Base-by-base conservation (phyloP, 2,329 filamentous ascomycete species). In the Exophiala viscosa region DNA sequence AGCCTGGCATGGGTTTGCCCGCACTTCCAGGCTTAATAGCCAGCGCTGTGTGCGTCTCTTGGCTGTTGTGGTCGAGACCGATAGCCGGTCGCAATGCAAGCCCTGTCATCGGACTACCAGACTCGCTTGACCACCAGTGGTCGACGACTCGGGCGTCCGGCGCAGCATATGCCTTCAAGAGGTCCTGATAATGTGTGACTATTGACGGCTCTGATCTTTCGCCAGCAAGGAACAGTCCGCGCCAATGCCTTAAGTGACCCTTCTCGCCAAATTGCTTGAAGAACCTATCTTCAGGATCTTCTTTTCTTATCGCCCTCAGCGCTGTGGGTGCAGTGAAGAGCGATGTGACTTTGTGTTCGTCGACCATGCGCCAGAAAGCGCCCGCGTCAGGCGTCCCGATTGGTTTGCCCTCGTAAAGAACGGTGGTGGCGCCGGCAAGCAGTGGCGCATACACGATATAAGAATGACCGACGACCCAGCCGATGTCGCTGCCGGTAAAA, bases 361-460 rank as follows among this genome's bases (percentile, higher is more conserved):
- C 85, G 3, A 95, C 71, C 14, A 96, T 82, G 2, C 90, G 79
- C 91, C 91, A 97, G 67, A 96, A 93, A 0, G 87, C 86, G 5
- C 88, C 86, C 0, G 90, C 87, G 62, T 96, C 85, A 0, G 91
- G 91, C 0, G 90, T 96, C 3, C 90, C 90, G 10, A 96, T 78
- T 0, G 91, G 91, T 61, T 96, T 96, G n/a, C 91, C 92, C 71
- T 96, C 91, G 68, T 90, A 96, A 0, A 96, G 76, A 1, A 96
- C 82, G 0, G 90, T 95, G 1, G 90, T 85, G 1, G 91, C 90
- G 4, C 91, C 91, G 0, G 86, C 83, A 1, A 96, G 80, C 5
- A 97, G 80, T 10, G 91, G 91, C 3, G 83, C 91, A 65, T 96
- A 96, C 10, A 96, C 76, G 58, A 96, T 96, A 67, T 93, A 96